These are phyloP conservation scores for Brasilioporus rufonigricans DNA, from an alignment of 768 basidiomycete species.

Conservation along the genomic window DNA sequence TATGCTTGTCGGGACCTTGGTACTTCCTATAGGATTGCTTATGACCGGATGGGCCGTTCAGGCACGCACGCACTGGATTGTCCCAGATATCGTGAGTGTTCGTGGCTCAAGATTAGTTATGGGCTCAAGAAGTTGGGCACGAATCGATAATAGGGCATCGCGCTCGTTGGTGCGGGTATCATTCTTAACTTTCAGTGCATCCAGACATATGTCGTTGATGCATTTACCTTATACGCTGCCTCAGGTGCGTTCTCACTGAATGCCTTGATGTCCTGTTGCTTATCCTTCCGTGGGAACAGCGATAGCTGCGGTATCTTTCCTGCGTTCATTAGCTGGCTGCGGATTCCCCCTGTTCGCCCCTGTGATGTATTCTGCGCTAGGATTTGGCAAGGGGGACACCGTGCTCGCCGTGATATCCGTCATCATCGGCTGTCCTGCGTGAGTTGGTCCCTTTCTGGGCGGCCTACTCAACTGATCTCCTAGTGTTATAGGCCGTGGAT, in stretches of 20 bases:
- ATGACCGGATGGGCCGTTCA: conserved; percentile 71
- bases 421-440: conserved; percentile 56
- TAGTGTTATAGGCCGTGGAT: conserved; percentile 39
- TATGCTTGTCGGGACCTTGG: conserved; percentile 55
- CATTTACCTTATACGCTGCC: conserved; percentile 54
- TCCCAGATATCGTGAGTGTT: conserved; percentile 55
- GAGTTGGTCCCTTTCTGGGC: neutral
- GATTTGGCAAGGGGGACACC: conserved; percentile 68
- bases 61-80: conserved; percentile 68
- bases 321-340: conserved; percentile 68
- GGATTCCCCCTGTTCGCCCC: conserved; percentile 83
- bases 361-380: conserved; percentile 60
- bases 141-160: conserved; percentile 49
- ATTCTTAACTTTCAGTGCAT: conserved; percentile 61
- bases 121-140: neutral
- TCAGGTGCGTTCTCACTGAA: conserved; percentile 43
- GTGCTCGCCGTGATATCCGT: conserved; percentile 62
- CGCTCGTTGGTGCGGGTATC: conserved; percentile 52
- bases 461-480: conserved; percentile 28
- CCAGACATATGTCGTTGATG: conserved; percentile 67
- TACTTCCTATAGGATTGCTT: conserved; percentile 66
- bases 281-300: conserved; percentile 34
- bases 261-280: neutral
- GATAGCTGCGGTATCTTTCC: conserved; percentile 60
- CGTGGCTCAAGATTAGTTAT: neutral